A percentile compares a stretch with the other conserved stretches of the same genome.
These are phyloP conservation scores for Lentinula novae-zelandiae DNA, from an alignment of 1,284 basidiomycete species.

Conservation along the genomic window DNA sequence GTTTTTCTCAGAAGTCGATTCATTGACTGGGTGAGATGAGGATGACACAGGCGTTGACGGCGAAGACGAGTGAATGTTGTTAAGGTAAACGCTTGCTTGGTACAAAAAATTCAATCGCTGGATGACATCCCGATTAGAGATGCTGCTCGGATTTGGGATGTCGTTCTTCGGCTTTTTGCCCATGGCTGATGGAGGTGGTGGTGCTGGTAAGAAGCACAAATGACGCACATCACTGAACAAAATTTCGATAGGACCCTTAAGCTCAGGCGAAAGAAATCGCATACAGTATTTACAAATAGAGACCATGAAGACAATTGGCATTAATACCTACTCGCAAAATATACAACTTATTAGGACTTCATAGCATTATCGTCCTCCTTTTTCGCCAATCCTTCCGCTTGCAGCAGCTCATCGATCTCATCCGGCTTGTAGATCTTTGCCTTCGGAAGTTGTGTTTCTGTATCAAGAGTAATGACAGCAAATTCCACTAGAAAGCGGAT, in stretches of 20 bases:
- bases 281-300: not conserved
- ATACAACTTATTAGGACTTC: conserved; percentile 30
- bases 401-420: conserved; percentile 87
- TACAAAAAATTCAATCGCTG: conserved; percentile 83
- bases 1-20: conserved; percentile 15
- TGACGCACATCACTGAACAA: not conserved
- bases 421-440: conserved; percentile 91
- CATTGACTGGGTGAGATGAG: not conserved
- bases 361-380: conserved; percentile 78
- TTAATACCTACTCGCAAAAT: not conserved
- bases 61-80: conserved; percentile 30
- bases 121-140: conserved; percentile 68
- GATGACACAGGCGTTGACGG: not conserved
- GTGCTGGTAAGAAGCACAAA: not conserved
- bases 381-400: conserved; percentile 83
- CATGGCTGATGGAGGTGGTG: conserved; percentile 33
- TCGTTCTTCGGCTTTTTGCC: conserved; percentile 62
- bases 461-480: conserved; percentile 86
- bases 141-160: conserved; percentile 48
- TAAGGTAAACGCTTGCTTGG: conserved; percentile 71
- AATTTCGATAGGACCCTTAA: no score
- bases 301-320: not conserved
- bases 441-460: conserved; percentile 73
- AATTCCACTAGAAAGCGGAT: conserved; percentile 75
- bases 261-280: no score